These are phyloP conservation scores for Botryotinia narcissicola DNA, from an alignment of 2,329 filamentous ascomycete species.

Conservation along the genomic window DNA sequence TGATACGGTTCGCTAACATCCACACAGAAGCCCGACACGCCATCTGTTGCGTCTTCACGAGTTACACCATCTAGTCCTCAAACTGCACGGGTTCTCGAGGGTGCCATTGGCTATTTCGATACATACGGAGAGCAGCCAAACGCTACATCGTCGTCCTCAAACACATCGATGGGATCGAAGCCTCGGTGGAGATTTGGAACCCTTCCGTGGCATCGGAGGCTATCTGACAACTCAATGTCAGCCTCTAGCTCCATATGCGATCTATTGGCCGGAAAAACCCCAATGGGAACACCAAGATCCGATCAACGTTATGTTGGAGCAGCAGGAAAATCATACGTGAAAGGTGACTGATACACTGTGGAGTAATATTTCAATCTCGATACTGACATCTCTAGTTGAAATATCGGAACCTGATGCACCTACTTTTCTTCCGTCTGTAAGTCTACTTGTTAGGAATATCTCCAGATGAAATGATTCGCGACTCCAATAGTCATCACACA, in stretches of 20 bases:
- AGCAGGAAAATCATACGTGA: conserved; percentile 26
- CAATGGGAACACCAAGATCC: conserved; percentile 31
- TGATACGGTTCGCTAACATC: not conserved
- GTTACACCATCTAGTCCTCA: conserved; percentile 26
- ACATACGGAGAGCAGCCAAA: not conserved
- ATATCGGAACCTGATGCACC: conserved; percentile 30
- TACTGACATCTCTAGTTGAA: conserved; percentile 28
- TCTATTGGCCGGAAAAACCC: conserved; percentile 35
- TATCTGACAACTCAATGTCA: conserved; percentile 35
- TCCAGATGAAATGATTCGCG: not conserved
- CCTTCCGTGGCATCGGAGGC: conserved; percentile 38
- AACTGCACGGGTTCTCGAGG: conserved; percentile 31
- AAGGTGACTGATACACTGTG: conserved; percentile 22
- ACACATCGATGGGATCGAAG: conserved; percentile 17
- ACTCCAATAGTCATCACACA: not conserved
- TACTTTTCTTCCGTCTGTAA: conserved; percentile 36
- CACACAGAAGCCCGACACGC: not conserved
- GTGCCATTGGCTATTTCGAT: conserved; percentile 29
- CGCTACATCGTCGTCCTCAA: conserved; percentile 8
- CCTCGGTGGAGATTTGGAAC: conserved; percentile 31
- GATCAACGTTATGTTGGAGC: conserved; percentile 23
- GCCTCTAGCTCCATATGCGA: conserved; percentile 36
- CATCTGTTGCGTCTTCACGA: conserved; percentile 11
- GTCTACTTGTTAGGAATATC: conserved; percentile 9
- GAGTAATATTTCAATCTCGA: not conserved